Percentiles rank a stretch among this genome's conserved stretches.
Evolutionary conservation across 495 filamentous ascomycete genomes (phyloP).

Genomic region (Aspergillus ellipticus): DNA sequence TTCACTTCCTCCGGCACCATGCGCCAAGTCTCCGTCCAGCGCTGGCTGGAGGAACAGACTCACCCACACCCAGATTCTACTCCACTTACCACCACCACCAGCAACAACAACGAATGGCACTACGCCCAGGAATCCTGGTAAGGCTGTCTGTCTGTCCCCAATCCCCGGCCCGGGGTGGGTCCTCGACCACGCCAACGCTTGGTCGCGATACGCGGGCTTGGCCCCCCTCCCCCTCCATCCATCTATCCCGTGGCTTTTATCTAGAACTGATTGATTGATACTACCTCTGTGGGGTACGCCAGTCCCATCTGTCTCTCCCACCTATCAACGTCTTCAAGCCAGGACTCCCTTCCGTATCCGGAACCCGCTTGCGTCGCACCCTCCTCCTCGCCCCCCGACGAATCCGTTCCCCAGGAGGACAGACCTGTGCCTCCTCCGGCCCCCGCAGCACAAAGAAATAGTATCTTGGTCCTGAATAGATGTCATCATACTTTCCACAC

Average conservation of each 20-base stretch:
- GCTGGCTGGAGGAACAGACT: constrained; percentile 31
- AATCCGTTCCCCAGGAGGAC: no score
- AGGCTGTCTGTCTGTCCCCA: no score
- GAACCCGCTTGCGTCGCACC: background rate
- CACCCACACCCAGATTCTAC: no score
- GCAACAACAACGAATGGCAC: constrained; percentile 14
- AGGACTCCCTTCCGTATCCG: background rate
- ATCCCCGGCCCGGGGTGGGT: no score
- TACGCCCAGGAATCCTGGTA: constrained; percentile 33
- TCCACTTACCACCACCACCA: no score
- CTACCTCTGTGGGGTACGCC: no score
- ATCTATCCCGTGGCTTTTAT: no score
- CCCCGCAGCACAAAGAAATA: no score
- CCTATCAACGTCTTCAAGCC: constrained; percentile 5
- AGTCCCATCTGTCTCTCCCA: constrained; percentile 20
- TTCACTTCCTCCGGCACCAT: constrained; percentile 16
- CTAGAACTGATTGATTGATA: no score
- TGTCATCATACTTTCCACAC: constrained; percentile 39
- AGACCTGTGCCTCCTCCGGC: no score
- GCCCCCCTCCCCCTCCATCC: no score
- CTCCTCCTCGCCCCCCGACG: background rate
- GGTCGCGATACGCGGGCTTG: constrained; percentile 10
- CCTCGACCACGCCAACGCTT: constrained; percentile 17
- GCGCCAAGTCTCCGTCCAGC: constrained; percentile 21
- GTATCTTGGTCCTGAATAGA: constrained; percentile 26